phyloP scores from a whole-genome alignment of 306 rosid species.

The Castanea sativa region DNA sequence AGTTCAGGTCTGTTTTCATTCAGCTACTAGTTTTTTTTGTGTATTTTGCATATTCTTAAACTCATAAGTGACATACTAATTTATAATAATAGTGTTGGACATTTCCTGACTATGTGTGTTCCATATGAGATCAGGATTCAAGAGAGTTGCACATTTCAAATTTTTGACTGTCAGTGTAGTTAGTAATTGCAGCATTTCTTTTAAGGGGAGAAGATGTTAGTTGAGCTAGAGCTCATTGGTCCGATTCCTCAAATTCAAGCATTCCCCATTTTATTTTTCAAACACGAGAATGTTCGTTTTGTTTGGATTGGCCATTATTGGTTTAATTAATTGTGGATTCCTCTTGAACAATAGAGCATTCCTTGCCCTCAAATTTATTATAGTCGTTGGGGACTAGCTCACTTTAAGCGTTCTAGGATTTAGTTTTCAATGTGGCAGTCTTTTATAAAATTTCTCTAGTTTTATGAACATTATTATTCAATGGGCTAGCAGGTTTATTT shows the following conservation, averaged over 20 bases:
- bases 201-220: no score
- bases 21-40: slow-evolving; percentile 7
- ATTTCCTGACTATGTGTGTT: neutral
- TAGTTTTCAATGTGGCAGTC: neutral
- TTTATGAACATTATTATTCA: neutral
- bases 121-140: neutral
- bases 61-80: slow-evolving; percentile 7
- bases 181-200: neutral
- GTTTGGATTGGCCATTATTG: neutral
- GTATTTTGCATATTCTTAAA: neutral
- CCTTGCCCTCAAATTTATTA: neutral
- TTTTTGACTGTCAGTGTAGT: neutral
- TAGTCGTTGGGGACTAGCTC: neutral
- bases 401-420: neutral
- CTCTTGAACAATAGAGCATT: neutral
- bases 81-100: neutral
- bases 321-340: neutral
- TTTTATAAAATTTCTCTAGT: neutral
- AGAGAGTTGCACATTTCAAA: neutral
- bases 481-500: neutral
- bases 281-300: no score
- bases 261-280: no score
- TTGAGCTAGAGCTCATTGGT: no score
- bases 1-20: slow-evolving; percentile 71
- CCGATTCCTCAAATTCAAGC: no score